Conservation (phyloP, 805 yeast genomes). For the Candida maltosa region DNA sequence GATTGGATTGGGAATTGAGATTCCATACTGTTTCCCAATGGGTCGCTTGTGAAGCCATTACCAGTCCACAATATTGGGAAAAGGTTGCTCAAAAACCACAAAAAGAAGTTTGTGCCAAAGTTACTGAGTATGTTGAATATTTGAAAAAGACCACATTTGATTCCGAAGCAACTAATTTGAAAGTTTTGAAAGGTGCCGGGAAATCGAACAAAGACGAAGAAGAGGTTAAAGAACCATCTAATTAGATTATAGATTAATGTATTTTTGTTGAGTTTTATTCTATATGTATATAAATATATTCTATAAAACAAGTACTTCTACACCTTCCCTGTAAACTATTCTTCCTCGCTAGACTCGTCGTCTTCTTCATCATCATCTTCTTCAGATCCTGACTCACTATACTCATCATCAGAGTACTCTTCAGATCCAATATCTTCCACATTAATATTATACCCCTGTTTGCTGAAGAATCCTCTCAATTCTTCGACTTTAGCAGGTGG, state of each 20-base stretch:
- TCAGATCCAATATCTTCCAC: constrained; percentile 48
- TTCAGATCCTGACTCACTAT: constrained; percentile 11
- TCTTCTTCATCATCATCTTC: constrained; percentile 18
- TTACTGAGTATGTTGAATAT: constrained; percentile 18
- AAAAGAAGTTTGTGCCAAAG: constrained; percentile 17
- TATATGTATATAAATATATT: too few species aligned
- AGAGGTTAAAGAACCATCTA: too few species aligned
- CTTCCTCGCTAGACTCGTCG: constrained; percentile 3
- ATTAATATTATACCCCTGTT: constrained; percentile 57
- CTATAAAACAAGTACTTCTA: too few species aligned
- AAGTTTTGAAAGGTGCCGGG: too few species aligned
- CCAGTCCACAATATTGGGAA: constrained; percentile 20
- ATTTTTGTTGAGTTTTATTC: too few species aligned
- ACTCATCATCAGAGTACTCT: constrained; percentile 13
- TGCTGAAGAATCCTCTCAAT: constrained; percentile 44
- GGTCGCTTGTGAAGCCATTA: constrained; percentile 26
- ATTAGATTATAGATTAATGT: too few species aligned
- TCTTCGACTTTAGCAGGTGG: constrained; percentile 61
- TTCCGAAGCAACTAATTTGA: constrained; percentile 3
- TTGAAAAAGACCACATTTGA: constrained; percentile 17
- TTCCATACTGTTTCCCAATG: constrained; percentile 30
- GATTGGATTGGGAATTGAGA: constrained; percentile 32
- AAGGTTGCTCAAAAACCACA: constrained; percentile 12
- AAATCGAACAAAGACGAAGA: too few species aligned
- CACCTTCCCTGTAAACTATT: too few species aligned